Base-by-base conservation (phyloP, 768 basidiomycete genomes). In the Suillus ampliporus region DNA sequence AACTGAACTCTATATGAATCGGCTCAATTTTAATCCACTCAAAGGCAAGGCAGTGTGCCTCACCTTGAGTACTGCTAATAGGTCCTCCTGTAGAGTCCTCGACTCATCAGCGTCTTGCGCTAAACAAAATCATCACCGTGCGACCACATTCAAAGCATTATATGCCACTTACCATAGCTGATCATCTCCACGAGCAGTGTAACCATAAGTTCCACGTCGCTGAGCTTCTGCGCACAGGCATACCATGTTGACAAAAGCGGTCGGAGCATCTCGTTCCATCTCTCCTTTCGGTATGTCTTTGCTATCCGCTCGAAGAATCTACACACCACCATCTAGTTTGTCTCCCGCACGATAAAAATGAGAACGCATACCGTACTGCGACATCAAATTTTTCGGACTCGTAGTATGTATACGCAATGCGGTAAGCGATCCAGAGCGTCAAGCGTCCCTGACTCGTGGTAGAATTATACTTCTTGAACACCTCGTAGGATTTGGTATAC, bases 231-330 rank as follows among this genome's bases (percentile, higher is more conserved):
- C 1, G 92, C 91, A 72, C 92, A 96, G 3, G 87, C 81, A 76
- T 92, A 92, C 92, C 93, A 95, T 40, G 88, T 87, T 41, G 81
- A 79, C 48, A 96, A 80, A 13, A 97, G 84, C 9, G 92, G 87
- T 53, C 82, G 82, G 17, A 97, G 82, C 78, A 97, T 84, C 0
- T 83, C 71, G 10, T 80, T 79, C 95, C 95, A 99, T 56, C 84
- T 81, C 73, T 98, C 95, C 57, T 86, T 81, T n/a, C 91, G 86
- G 71, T 97, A 98, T 0, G 89, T 91, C 72, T 87, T 90, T 1
- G 91, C 89, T 63, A 98, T 97, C 15, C 95, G 88, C 71, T 97
- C 96, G 73, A 95, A 94, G 77, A 97, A 99, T 52, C 93, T 96
- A 65, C 17, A 21, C 7, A 43, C 28, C n/a, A 5, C n/a, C 48